Evolutionary conservation across 1,284 basidiomycete genomes (phyloP).

Genomic region (Tilletia walkeri): DNA sequence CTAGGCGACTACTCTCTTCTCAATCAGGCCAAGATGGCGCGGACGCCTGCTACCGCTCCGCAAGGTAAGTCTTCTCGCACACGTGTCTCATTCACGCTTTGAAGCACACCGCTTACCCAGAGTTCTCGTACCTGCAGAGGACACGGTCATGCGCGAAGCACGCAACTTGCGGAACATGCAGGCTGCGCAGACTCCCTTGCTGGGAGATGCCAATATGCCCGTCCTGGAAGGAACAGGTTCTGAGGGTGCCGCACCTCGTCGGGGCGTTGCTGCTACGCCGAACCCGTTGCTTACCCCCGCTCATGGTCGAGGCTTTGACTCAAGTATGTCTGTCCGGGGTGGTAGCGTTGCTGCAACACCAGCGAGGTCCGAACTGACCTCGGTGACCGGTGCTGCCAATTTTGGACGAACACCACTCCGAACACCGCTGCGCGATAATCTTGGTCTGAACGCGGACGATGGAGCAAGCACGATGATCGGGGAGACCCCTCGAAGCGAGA

Average conservation of each 20-base stretch:
- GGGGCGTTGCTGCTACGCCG: slow-evolving; percentile 71
- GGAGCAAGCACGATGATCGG: slow-evolving; percentile 21
- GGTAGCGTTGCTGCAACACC: slow-evolving; percentile 60
- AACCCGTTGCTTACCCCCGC: slow-evolving; percentile 81
- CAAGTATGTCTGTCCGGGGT: slow-evolving; percentile 15
- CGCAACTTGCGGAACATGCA: slow-evolving; percentile 91
- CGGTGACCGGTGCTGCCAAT: slow-evolving; percentile 8
- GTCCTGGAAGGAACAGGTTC: slow-evolving; percentile 85
- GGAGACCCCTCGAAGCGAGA: slow-evolving; percentile 39
- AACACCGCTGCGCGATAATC: slow-evolving; percentile 85
- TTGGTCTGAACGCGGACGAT: slow-evolving; percentile 72
- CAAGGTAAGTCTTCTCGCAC: slow-evolving; percentile 67
- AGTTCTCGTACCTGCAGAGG: slow-evolving; percentile 24
- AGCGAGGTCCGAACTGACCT: slow-evolving; percentile 57
- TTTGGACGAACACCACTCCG: slow-evolving; percentile 74
- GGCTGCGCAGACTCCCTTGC: slow-evolving; percentile 84
- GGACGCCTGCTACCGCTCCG: slow-evolving; percentile 86
- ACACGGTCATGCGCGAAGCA: slow-evolving; percentile 77
- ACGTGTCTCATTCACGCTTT: background rate
- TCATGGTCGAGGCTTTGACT: slow-evolving; percentile 23
- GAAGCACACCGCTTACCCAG: background rate
- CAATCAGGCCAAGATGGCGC: slow-evolving; percentile 79
- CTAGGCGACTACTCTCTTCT: slow-evolving; percentile 89
- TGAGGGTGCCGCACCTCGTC: slow-evolving; percentile 81
- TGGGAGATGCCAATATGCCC: slow-evolving; percentile 95